Conservation (phyloP, 768 basidiomycete genomes). For the Astraeus odoratus region DNA sequence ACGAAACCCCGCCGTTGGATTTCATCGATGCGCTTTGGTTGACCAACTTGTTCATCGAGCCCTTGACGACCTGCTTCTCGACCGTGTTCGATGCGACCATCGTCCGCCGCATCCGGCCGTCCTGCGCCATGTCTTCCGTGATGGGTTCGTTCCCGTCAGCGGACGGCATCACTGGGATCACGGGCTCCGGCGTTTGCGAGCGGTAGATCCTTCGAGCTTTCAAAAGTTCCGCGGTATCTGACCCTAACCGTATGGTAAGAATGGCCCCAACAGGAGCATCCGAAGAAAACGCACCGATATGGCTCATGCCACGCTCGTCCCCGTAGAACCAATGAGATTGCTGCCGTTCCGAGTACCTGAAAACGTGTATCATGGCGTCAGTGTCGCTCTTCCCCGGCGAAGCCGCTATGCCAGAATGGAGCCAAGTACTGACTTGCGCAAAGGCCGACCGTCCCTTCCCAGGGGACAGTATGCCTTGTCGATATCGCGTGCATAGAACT, state of each 20-base stretch:
- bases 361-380: slow-evolving; percentile 3
- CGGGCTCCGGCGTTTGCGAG: slow-evolving; percentile 19
- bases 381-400: no score
- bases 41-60: slow-evolving; percentile 49
- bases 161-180: slow-evolving; percentile 20
- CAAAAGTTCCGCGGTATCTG: slow-evolving; percentile 20
- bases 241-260: slow-evolving; percentile 1
- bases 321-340: slow-evolving; percentile 59
- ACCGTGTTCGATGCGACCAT: slow-evolving; percentile 31
- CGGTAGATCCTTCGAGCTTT: slow-evolving; percentile 12
- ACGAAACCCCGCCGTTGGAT: slow-evolving; percentile 6
- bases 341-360: slow-evolving; percentile 53
- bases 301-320: slow-evolving; percentile 48
- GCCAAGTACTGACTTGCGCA: slow-evolving; percentile 45
- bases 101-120: slow-evolving; percentile 36
- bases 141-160: slow-evolving; percentile 34
- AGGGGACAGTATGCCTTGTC: slow-evolving; percentile 49
- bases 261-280: slow-evolving; percentile 3
- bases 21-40: slow-evolving; percentile 19
- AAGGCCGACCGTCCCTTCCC: slow-evolving; percentile 49
- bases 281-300: slow-evolving; percentile 36
- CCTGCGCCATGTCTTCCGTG: slow-evolving; percentile 29
- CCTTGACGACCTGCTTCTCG: slow-evolving; percentile 47
- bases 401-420: background rate
- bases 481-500: slow-evolving; percentile 38